A percentile compares a stretch with the other conserved stretches of the same genome.
Evolutionary conservation across 2,329 filamentous ascomycete species (phyloP).

Genomic region (Colletotrichum falcatum): DNA sequence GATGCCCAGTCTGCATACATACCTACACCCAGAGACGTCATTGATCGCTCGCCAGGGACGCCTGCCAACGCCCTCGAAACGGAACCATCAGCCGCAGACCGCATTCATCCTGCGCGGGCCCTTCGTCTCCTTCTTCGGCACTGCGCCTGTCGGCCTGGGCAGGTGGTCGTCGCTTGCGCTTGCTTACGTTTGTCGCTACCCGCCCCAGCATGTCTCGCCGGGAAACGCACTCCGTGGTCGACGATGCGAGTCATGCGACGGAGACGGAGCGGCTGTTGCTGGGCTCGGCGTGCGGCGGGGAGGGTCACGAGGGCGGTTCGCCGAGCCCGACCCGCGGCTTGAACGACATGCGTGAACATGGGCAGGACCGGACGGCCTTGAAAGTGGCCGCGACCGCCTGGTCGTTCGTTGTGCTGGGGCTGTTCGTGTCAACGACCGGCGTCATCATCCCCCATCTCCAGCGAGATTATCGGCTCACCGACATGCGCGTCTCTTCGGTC

Average conservation of each 20-base stretch:
- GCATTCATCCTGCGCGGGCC: neutral
- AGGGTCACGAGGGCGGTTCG: too few relatives aligned
- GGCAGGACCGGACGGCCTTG: neutral
- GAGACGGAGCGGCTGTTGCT: neutral
- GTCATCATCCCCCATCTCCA: slow-evolving; percentile 50
- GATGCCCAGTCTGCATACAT: neutral
- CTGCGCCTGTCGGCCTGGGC: neutral
- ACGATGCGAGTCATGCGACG: neutral
- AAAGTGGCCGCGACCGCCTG: slow-evolving; percentile 23
- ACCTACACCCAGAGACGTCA: too few relatives aligned
- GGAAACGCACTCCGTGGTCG: too few relatives aligned
- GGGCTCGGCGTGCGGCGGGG: neutral
- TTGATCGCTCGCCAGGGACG: too few relatives aligned
- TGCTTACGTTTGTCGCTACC: neutral
- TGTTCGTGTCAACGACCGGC: slow-evolving; percentile 47
- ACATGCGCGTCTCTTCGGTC: slow-evolving; percentile 57
- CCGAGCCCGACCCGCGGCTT: neutral
- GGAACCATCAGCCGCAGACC: neutral
- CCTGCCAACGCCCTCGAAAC: too few relatives aligned
- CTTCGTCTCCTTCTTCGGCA: neutral
- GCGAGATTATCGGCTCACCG: slow-evolving; percentile 54
- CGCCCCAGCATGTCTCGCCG: neutral
- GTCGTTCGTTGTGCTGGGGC: slow-evolving; percentile 43
- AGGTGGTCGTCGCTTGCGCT: neutral
- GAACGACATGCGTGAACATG: neutral